Conservation (phyloP, 1,284 basidiomycete species). For the Rhodotorula sp. region DNA sequence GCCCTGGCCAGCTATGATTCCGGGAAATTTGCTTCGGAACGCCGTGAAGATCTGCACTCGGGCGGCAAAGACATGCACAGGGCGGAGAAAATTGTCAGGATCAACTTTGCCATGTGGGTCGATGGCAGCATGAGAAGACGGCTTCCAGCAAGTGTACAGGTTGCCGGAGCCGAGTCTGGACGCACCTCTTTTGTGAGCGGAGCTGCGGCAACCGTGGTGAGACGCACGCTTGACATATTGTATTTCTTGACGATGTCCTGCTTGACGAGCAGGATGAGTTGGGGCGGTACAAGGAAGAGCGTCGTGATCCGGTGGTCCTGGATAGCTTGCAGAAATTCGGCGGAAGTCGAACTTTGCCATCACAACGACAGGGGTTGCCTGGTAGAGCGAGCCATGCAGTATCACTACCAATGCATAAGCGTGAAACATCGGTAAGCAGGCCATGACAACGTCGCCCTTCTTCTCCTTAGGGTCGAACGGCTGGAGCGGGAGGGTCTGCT, state of each 20-base stretch:
- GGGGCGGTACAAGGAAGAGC: conserved; percentile 46
- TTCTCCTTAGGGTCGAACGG: conserved; percentile 52
- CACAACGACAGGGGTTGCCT: conserved; percentile 59
- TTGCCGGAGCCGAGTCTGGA: conserved; percentile 58
- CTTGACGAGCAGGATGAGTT: conserved; percentile 37
- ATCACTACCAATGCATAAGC: conserved; percentile 48
- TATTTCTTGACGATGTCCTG: conserved; percentile 55
- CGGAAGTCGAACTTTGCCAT: conserved; percentile 69
- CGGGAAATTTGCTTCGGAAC: too few relatives aligned
- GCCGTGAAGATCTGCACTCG: too few relatives aligned
- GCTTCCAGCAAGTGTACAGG: too few relatives aligned
- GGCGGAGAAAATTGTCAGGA: too few relatives aligned
- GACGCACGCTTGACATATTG: conserved; percentile 62
- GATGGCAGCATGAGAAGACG: background rate
- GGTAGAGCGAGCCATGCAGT: conserved; percentile 21
- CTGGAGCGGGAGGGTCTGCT: conserved; percentile 19
- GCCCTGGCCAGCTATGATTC: too few relatives aligned
- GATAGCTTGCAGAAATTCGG: conserved; percentile 66
- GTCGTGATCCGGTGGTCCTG: conserved; percentile 62
- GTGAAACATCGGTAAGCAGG: conserved; percentile 54
- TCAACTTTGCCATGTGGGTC: too few relatives aligned
- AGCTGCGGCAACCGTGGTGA: conserved; percentile 68
- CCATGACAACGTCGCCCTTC: conserved; percentile 60
- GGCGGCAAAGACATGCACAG: too few relatives aligned
- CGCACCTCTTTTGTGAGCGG: conserved; percentile 60